phyloP scores from a whole-genome alignment of 108 stramenopile genomes.

The Nitzschia sp. region DNA sequence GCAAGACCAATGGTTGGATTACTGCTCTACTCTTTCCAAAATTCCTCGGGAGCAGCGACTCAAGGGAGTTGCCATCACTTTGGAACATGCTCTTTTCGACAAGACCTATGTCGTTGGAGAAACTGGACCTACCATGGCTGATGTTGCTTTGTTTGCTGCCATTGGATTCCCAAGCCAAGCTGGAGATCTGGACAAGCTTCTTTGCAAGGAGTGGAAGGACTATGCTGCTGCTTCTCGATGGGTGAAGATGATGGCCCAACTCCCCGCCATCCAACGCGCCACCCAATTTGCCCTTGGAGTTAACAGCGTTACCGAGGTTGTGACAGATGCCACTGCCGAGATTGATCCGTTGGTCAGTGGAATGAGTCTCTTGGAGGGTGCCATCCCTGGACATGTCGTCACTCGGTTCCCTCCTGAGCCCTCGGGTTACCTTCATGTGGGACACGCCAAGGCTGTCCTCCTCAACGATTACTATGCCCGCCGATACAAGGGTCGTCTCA shows the following conservation, averaged over 20 bases:
- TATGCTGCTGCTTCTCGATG: slow-evolving; percentile 60
- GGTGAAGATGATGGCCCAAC: slow-evolving; percentile 66
- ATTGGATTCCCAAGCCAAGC: slow-evolving; percentile 69
- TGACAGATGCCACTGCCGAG: slow-evolving; percentile 34
- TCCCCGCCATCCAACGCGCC: slow-evolving; percentile 72
- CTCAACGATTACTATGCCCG: slow-evolving; percentile 98
- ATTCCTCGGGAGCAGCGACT: slow-evolving; percentile 46
- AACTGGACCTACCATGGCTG: slow-evolving; percentile 77
- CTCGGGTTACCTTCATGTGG: slow-evolving; percentile 98
- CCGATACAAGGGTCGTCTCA: slow-evolving; percentile 89
- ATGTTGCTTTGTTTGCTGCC: slow-evolving; percentile 79
- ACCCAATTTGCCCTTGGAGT: slow-evolving; percentile 74
- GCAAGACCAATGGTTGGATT: slow-evolving; percentile 92
- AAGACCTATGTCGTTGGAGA: slow-evolving; percentile 74
- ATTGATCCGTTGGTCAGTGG: slow-evolving; percentile 69
- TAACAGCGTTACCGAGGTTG: slow-evolving; percentile 56
- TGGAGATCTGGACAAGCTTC: slow-evolving; percentile 34
- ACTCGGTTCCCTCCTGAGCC: slow-evolving; percentile 99
- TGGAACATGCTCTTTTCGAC: slow-evolving; percentile 65
- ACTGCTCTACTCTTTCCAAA: slow-evolving; percentile 62
- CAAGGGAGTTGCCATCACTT: slow-evolving; percentile 59
- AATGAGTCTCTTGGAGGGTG: slow-evolving; percentile 85
- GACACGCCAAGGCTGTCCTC: slow-evolving; percentile 98
- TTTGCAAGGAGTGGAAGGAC: slow-evolving; percentile 13
- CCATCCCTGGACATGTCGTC: slow-evolving; percentile 84